Base-by-base conservation (phyloP, 148 eudicot genomes). In the Camellia lanceoleosa region DNA sequence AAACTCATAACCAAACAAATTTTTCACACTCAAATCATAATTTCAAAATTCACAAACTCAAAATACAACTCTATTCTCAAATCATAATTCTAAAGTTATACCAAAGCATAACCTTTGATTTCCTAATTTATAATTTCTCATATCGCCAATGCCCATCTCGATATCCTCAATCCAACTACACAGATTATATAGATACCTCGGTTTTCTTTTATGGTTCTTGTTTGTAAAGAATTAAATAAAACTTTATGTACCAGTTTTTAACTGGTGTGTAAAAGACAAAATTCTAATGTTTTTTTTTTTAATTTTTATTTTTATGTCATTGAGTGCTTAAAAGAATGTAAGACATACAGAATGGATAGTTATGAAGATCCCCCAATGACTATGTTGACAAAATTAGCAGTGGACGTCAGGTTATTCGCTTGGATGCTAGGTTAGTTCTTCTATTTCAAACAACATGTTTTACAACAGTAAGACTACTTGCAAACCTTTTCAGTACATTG, bases 401-500 rank as follows among this genome's bases (percentile, higher is more conserved):
- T 46, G 38, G 13, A 70, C 23, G 0, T 46, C 73, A 5, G 13
- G 30, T 18, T 7, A 30, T 72, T 52, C 3, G 75, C 61, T 72
- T 23, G 46, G 61, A 14, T 20, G 56, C 44, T 3, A 7, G 42
- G 74, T 47, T 20, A 71, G 30, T 71, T 20, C 55, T 52, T 51
- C 59, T 20, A 11, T 56, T 71, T 20, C 43, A 20, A 71, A 51
- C 75, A 71, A 51, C 60, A 71, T 49, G 18, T 38, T 71, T 18
- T 71, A 14, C 67, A 71, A 46, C 68, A 7, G 69, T 47, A 43
- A 71, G 52, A 30, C 60, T 11, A 73, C 51, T 68, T 56, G 81
- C 83, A 72, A 82, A 91, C 99, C 90, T 89, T 80, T 82, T 88
- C 20, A 96, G 92, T 77, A 89, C 93, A 81, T 87, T 87, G 75